A percentile compares a stretch with the other conserved stretches of the same genome.
Conservation (phyloP, 805 yeast species). For the Wickerhamomyces chambardii region DNA sequence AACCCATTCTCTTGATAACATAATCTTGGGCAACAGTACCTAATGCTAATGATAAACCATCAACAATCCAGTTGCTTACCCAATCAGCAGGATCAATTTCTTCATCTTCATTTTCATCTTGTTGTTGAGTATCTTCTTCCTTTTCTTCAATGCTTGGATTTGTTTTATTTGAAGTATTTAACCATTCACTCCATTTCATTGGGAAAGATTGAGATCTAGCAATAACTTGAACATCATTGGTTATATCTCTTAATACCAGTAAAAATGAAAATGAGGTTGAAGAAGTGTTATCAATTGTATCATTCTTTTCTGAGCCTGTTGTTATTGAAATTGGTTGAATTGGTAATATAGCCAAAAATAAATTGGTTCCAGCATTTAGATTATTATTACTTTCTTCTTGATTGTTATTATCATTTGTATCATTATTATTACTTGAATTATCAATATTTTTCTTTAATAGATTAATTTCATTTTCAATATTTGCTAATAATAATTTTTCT, state of each 20-base stretch:
- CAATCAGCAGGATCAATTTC: constrained; percentile 73
- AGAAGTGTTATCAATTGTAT: constrained; percentile 26
- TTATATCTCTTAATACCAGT: constrained; percentile 66
- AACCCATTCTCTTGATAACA: constrained; percentile 77
- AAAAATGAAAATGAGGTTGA: constrained; percentile 65
- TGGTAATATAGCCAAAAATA: constrained; percentile 67
- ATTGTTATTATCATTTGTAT: constrained; percentile 16
- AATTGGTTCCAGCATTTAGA: no score
- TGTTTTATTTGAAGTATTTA: constrained; percentile 27
- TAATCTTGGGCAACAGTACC: constrained; percentile 89
- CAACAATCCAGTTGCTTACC: constrained; percentile 73
- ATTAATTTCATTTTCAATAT: constrained; percentile 66
- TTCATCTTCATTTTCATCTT: constrained; percentile 27
- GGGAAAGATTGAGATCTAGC: constrained; percentile 91
- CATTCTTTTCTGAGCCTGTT: constrained; percentile 11
- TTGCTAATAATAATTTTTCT: constrained; percentile 82
- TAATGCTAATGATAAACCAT: constrained; percentile 68
- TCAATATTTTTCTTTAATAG: constrained; percentile 22
- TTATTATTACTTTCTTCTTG: no score
- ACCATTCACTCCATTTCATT: constrained; percentile 86
- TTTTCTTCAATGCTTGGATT: constrained; percentile 11
- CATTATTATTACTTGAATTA: constrained; percentile 9
- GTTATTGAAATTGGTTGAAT: constrained; percentile 20
- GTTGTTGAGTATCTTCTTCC: constrained; percentile 20
- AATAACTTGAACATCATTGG: constrained; percentile 64